Base-by-base conservation (phyloP, 805 yeast species). In the Saccharomycopsis olivae region DNA sequence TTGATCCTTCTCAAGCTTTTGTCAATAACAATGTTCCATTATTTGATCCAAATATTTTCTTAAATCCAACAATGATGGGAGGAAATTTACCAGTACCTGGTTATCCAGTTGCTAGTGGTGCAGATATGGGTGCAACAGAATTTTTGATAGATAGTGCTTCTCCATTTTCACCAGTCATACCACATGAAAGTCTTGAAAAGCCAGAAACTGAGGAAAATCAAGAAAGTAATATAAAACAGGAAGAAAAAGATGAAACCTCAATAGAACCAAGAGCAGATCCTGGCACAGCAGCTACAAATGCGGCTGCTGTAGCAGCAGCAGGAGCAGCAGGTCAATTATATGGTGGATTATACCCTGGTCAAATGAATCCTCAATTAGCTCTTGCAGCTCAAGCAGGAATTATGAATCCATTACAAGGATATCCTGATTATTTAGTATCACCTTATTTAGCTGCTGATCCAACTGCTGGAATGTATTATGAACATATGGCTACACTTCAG, bases 91-190 rank as follows among this genome's bases (percentile, higher is more conserved):
- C 43, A 46, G 42, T 39, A 53, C 47, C 29, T 41, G 47, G 9
- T 38, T n/a, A 20, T 27, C 41, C 30, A 18, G 25, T 30, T 33
- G 29, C 28, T 35, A 24, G 16, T 37, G 27, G 58, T 45, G 65
- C 62, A 43, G 73, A 68, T 34, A n/a, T n/a, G n/a, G n/a, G n/a
- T n/a, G n/a, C n/a, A n/a, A n/a, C n/a, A n/a, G 73, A 69, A 39
- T 65, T 68, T 38, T 50, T 71, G 35, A 68, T 71, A 30, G 75
- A 71, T 47, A 75, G 71, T 47, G 65, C 76, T 0, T 62, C 61
- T 20, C 71, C 72, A 0, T 56, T 64, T 40, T 62, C 64, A 23
- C 67, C 61, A 8, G 39, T 20, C 35, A 9, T 13, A 8, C 27
- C n/a, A n/a, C n/a, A n/a, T n/a, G n/a, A n/a, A n/a, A n/a, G n/a